Base-by-base conservation (phyloP, 1,139 yeast genomes). In the Saccharomyces hybrid region DNA sequence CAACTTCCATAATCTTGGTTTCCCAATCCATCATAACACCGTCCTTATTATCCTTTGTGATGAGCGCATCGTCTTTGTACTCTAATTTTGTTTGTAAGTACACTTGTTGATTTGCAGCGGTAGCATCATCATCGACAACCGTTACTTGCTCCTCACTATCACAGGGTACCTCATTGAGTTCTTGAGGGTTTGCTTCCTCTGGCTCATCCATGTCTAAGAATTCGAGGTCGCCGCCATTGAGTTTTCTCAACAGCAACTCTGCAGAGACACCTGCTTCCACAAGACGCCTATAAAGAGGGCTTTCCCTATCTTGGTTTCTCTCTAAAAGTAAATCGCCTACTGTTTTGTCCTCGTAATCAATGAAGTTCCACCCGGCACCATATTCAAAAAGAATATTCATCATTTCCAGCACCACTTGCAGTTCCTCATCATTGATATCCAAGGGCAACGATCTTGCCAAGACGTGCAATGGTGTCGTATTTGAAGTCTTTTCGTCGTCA, bases 1-100 rank as follows among this genome's bases (percentile, higher is more conserved):
- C 95, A 25, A 84, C 75, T 56, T 77, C 74, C 98, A 91, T 91
- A 54, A 91, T 76, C 28, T 83, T 82, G 3, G 83, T 78, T 69
- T 91, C 98, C 98, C 98, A 91, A 61, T 86, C 85, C 98, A 91
- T 91, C 98, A 91, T 91, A 2, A 91, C 97, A 28, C 97, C 98
- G 64, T 91, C 98, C 50, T 82, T 78, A 56, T 84, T 76, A 31
- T 80, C 82, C 57, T 81, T 77, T 1, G 98, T 91, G 38, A 87
- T 75, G 26, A 91, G 76, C 0, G 93, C 84, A 59, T 79, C 83
- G 52, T 85, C 85, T 23, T 79, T 80, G 68, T 88, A 91, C 63
- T 82, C 83, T 46, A 91, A 74, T 61, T 84, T 77, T 5, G 93
- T 81, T 13, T 76, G 70, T 52, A 91, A 76, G 65, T 84, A 91